Conservation (phyloP, 2,329 filamentous ascomycete genomes). For the Fusarium papillatum region DNA sequence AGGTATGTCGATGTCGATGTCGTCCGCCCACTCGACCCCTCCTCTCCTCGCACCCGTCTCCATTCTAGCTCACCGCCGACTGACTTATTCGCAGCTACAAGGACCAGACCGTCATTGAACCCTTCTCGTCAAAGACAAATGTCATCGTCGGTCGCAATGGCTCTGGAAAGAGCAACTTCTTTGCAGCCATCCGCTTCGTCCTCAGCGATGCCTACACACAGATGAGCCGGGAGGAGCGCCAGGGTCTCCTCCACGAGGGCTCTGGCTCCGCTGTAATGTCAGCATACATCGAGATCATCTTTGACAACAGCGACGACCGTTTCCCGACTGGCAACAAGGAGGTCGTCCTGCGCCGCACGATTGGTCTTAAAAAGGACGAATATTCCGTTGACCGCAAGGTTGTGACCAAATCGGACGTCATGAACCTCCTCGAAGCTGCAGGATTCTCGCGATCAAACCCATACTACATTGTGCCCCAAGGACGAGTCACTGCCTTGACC, state of each 20-base stretch:
- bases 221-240: conserved; percentile 95
- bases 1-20: conserved; percentile 73
- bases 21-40: conserved; percentile 1
- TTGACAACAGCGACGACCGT: conserved; percentile 96
- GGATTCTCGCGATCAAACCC: conserved; percentile 98
- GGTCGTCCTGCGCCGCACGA: conserved; percentile 91
- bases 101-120: conserved; percentile 98
- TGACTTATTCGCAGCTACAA: conserved; percentile 81
- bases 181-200: conserved; percentile 98
- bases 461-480: conserved; percentile 99
- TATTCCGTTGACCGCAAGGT: conserved; percentile 98
- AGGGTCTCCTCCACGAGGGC: conserved; percentile 96
- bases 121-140: conserved; percentile 97
- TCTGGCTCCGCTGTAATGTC: conserved; percentile 98
- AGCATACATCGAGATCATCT: conserved; percentile 99
- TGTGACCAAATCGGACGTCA: conserved; percentile 92
- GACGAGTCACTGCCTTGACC: conserved; percentile 93
- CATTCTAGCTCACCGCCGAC: conserved; percentile 34
- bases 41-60: conserved; percentile 6
- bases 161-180: conserved; percentile 99
- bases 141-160: conserved; percentile 99
- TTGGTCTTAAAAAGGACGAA: conserved; percentile 98
- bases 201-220: conserved; percentile 98
- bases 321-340: conserved; percentile 95
- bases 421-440: conserved; percentile 94